Percentiles rank a stretch among this genome's conserved stretches.
Conservation (phyloP, 495 filamentous ascomycete genomes). For the Penicillium fimorum region DNA sequence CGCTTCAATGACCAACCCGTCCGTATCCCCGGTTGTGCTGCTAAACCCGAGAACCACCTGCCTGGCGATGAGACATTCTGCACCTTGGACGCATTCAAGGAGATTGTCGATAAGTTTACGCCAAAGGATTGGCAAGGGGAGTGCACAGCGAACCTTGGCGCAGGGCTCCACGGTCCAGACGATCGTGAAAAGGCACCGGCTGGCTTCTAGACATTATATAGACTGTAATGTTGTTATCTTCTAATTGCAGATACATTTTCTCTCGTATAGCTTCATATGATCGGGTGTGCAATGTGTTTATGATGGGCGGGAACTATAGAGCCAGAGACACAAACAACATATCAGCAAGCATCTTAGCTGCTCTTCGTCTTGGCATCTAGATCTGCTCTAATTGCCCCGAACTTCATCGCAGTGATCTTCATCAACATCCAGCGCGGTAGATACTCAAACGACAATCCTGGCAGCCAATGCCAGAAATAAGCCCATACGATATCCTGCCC, state of each 20-base stretch:
- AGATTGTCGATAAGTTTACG: constrained; percentile 85
- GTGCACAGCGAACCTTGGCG: constrained; percentile 65
- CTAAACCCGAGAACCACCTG: constrained; percentile 72
- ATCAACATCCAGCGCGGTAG: constrained; percentile 25
- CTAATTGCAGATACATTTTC: not conserved
- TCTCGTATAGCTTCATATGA: not conserved
- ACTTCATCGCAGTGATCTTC: constrained; percentile 14
- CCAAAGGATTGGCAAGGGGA: constrained; percentile 75
- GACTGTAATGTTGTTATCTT: constrained; percentile 8
- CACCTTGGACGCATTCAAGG: constrained; percentile 88
- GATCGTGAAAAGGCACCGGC: constrained; percentile 32
- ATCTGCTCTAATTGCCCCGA: constrained; percentile 17
- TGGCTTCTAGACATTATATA: constrained; percentile 34
- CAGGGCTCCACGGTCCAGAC: constrained; percentile 41
- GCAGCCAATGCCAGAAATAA: constrained; percentile 33
- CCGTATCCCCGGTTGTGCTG: constrained; percentile 74
- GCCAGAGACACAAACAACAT: not conserved
- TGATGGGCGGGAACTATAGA: not conserved
- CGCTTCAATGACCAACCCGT: constrained; percentile 86
- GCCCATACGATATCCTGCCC: constrained; percentile 25
- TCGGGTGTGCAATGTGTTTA: constrained; percentile 1
- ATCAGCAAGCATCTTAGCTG: constrained; percentile 1
- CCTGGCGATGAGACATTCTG: constrained; percentile 89
- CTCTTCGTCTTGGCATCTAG: constrained; percentile 19
- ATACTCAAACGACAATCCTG: constrained; percentile 21